Evolutionary conservation across 164 flowering plant genomes (phyloP).

Genomic region (Amborella trichopoda): DNA sequence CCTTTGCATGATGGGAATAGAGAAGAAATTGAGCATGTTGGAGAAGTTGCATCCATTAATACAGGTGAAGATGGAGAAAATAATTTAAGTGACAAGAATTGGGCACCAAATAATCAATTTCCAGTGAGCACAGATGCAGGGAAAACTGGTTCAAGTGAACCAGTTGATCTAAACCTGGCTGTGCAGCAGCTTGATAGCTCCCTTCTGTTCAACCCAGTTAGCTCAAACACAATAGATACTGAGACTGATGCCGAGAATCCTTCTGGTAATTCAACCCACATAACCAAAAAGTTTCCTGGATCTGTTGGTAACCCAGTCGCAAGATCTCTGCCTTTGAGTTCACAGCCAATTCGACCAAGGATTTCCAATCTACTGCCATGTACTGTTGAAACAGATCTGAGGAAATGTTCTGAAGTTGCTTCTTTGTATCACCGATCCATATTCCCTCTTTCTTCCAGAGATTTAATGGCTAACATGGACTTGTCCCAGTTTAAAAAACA

Average conservation of each 20-base stretch:
- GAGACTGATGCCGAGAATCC: constrained; percentile 11
- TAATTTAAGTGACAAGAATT: constrained; percentile 12
- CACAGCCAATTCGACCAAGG: constrained; percentile 5
- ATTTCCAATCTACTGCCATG: constrained; percentile 11
- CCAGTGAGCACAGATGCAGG: too few relatives aligned
- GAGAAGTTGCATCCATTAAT: too few relatives aligned
- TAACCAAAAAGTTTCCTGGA: constrained; percentile 10
- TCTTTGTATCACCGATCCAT: constrained; percentile 12
- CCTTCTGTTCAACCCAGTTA: constrained; percentile 10
- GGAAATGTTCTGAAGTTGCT: too few relatives aligned
- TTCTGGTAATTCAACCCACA: constrained; percentile 8
- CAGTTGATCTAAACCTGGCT: constrained; percentile 10
- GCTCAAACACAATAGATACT: constrained; percentile 2
- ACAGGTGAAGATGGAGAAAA: constrained; percentile 6
- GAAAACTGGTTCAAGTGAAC: constrained; percentile 12
- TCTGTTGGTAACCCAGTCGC: constrained; percentile 10
- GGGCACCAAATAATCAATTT: too few relatives aligned
- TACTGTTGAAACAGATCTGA: too few relatives aligned
- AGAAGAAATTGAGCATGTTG: too few relatives aligned
- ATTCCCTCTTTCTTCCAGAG: constrained; percentile 15
- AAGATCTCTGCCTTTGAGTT: constrained; percentile 9
- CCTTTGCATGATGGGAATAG: too few relatives aligned
- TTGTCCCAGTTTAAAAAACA: constrained; percentile 17
- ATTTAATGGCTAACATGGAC: constrained; percentile 11
- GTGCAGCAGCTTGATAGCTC: constrained; percentile 7